A percentile compares a stretch with the other conserved stretches of the same genome.
These are phyloP conservation scores for Spiromastix sp. DNA, from an alignment of 2,329 filamentous ascomycete genomes.

Conservation along the genomic window DNA sequence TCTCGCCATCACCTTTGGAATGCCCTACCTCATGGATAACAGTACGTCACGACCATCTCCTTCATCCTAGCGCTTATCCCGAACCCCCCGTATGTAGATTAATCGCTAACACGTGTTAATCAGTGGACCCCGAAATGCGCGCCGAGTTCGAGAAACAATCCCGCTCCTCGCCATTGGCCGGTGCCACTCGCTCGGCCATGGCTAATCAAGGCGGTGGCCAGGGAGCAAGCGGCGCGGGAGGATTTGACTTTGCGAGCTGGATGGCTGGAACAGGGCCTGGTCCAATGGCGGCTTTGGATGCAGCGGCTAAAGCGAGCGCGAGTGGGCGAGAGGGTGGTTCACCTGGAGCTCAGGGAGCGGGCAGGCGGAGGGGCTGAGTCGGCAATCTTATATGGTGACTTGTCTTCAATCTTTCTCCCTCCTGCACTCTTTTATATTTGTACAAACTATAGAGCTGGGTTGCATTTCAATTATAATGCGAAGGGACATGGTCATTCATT, in stretches of 20 bases:
- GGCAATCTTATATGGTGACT: conserved; percentile 9
- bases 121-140: conserved; percentile 94
- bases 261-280: conserved; percentile 47
- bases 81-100: conserved; percentile 9
- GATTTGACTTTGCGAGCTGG: conserved; percentile 59
- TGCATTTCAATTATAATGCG: too few species aligned
- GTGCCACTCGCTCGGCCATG: conserved; percentile 23
- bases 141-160: conserved; percentile 82
- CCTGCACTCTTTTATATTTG: too few species aligned
- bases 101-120: conserved; percentile 5
- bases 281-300: conserved; percentile 22
- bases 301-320: conserved; percentile 12
- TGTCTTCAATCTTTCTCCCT: too few species aligned
- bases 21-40: conserved; percentile 93
- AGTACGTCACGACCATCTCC: conserved; percentile 50
- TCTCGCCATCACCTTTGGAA: conserved; percentile 74
- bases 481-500: too few species aligned
- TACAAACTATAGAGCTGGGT: too few species aligned
- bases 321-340: conserved; percentile 3
- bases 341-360: too few species aligned
- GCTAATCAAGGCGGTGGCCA: conserved; percentile 32
- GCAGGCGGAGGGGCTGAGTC: not conserved
- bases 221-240: conserved; percentile 39
- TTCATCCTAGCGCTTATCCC: not conserved
- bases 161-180: conserved; percentile 50